These are phyloP conservation scores for Hypoxylon lienhwacheense DNA, from an alignment of 495 filamentous ascomycete species.

Conservation along the genomic window DNA sequence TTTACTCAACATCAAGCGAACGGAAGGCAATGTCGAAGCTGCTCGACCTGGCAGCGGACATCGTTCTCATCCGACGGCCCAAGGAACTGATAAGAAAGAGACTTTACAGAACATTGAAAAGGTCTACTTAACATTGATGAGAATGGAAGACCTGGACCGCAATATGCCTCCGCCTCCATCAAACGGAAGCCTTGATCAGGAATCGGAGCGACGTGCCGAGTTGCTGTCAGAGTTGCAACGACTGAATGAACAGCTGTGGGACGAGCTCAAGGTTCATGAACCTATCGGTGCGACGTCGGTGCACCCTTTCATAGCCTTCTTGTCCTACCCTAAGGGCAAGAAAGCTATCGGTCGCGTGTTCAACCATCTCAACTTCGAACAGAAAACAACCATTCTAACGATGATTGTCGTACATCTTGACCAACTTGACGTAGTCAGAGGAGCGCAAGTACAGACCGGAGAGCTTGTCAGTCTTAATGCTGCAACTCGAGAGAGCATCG, in stretches of 20 bases:
- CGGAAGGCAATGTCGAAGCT: slow-evolving; percentile 64
- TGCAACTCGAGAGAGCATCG: slow-evolving; percentile 82
- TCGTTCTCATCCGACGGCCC: slow-evolving; percentile 48
- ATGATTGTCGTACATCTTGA: slow-evolving; percentile 96
- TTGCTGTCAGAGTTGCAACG: slow-evolving; percentile 78
- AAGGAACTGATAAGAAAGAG: slow-evolving; percentile 72
- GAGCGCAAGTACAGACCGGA: slow-evolving; percentile 66
- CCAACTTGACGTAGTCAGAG: slow-evolving; percentile 82
- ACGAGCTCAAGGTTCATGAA: slow-evolving; percentile 82
- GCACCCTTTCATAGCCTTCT: slow-evolving; percentile 95
- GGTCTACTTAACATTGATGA: slow-evolving; percentile 85
- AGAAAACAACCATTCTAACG: slow-evolving; percentile 90
- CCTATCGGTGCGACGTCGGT: slow-evolving; percentile 74
- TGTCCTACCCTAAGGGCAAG: slow-evolving; percentile 94
- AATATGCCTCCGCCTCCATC: slow-evolving; percentile 70
- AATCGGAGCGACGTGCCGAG: slow-evolving; percentile 66
- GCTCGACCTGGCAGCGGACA: slow-evolving; percentile 53
- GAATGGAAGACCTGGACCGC: slow-evolving; percentile 92
- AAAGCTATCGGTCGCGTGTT: slow-evolving; percentile 93
- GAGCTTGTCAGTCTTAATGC: slow-evolving; percentile 66
- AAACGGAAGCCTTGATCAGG: slow-evolving; percentile 62
- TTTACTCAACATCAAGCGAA: slow-evolving; percentile 89
- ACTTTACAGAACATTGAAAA: slow-evolving; percentile 82
- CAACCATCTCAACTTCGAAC: slow-evolving; percentile 86
- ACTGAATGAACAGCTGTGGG: slow-evolving; percentile 83